A percentile compares a stretch with the other conserved stretches of the same genome.
Conservation (phyloP, 169 alveolate species). For the Cryptosporidium xiaoi region DNA sequence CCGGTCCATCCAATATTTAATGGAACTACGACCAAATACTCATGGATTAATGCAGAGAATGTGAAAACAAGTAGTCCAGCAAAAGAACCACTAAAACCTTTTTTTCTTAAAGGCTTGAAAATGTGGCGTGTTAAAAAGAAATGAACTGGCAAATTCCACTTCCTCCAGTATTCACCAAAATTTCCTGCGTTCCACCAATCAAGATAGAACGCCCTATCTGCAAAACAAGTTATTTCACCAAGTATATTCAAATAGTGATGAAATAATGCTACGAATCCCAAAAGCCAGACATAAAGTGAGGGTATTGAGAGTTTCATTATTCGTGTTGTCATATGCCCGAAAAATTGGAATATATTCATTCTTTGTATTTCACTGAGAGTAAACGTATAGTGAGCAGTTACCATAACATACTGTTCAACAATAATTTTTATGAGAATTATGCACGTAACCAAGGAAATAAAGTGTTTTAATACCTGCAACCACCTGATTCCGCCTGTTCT, state of each 20-base stretch:
- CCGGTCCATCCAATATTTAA: conserved; percentile 92
- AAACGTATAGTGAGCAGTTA: conserved; percentile 88
- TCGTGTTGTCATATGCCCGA: conserved; percentile 75
- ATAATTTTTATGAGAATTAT: conserved; percentile 83
- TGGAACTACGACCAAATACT: conserved; percentile 89
- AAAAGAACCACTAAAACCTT: conserved; percentile 83
- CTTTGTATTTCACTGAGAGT: conserved; percentile 84
- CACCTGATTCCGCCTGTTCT: conserved; percentile 83
- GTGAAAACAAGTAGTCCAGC: conserved; percentile 85
- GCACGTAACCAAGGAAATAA: conserved; percentile 78
- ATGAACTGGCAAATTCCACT: conserved; percentile 95
- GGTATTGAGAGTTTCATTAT: conserved; percentile 91
- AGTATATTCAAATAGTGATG: conserved; percentile 92
- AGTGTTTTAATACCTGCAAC: conserved; percentile 80
- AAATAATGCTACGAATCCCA: conserved; percentile 89
- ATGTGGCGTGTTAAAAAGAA: conserved; percentile 92
- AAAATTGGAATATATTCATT: conserved; percentile 77
- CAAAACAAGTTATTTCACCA: conserved; percentile 94
- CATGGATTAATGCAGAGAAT: conserved; percentile 90
- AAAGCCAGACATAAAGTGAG: conserved; percentile 91
- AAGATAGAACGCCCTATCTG: conserved; percentile 92
- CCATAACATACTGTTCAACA: conserved; percentile 88
- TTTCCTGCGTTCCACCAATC: conserved; percentile 96
- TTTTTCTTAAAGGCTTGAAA: conserved; percentile 90
- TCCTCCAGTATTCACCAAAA: conserved; percentile 92